These are phyloP conservation scores for Termitomyces bulborhizus DNA, from an alignment of 768 basidiomycete genomes.

Conservation along the genomic window DNA sequence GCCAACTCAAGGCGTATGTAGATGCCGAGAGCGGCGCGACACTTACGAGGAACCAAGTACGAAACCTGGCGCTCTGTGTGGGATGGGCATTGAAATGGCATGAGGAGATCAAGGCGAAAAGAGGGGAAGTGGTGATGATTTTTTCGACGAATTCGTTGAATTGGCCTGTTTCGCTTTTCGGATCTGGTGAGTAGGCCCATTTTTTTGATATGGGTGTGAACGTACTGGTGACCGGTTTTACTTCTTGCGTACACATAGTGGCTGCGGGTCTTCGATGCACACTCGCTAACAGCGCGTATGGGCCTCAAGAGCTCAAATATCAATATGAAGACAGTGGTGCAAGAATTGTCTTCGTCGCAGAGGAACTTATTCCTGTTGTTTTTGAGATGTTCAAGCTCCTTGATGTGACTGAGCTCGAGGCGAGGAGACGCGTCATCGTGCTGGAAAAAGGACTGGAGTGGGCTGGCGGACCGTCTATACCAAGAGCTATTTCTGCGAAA, in stretches of 20 bases:
- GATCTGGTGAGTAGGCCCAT: constrained; percentile 34
- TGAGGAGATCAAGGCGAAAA: constrained; percentile 25
- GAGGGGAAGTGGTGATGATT: constrained; percentile 57
- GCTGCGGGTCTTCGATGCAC: constrained; percentile 68
- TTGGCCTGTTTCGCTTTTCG: constrained; percentile 43
- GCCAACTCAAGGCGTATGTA: constrained; percentile 48
- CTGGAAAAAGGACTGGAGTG: constrained; percentile 42
- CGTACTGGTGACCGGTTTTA: not conserved
- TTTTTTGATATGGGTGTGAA: not conserved
- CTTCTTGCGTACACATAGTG: constrained; percentile 18
- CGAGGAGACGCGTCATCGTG: constrained; percentile 49
- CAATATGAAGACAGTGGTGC: constrained; percentile 70
- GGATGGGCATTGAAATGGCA: constrained; percentile 53
- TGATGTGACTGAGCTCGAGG: constrained; percentile 41
- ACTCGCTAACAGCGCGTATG: constrained; percentile 73
- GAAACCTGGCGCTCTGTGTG: constrained; percentile 47
- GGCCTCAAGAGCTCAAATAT: constrained; percentile 57
- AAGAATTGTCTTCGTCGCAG: constrained; percentile 54
- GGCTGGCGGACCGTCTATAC: constrained; percentile 31
- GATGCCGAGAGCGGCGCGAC: constrained; percentile 55
- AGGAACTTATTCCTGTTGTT: constrained; percentile 49
- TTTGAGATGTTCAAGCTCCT: constrained; percentile 50
- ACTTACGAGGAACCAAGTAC: constrained; percentile 50
- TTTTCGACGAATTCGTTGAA: constrained; percentile 64
- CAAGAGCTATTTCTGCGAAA: not conserved